phyloP scores from a whole-genome alignment of 2,329 filamentous ascomycete genomes.

The Alternaria arbusti region DNA sequence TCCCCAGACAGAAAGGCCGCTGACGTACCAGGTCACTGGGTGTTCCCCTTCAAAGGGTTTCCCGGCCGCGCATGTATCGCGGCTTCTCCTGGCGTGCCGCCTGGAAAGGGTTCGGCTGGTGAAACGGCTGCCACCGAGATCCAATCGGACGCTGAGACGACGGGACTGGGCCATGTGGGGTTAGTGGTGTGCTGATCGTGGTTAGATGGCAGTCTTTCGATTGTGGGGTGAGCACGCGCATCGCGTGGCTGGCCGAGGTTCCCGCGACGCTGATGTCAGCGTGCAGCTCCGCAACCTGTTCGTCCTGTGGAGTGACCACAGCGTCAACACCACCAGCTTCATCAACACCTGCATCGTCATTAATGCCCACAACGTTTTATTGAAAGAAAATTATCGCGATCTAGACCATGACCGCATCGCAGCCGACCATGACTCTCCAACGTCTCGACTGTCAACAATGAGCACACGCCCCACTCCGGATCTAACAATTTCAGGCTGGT shows the following conservation, averaged over 20 bases:
- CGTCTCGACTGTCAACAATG: neutral
- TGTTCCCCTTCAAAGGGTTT: slow-evolving; percentile 19
- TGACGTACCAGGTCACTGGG: slow-evolving; percentile 28
- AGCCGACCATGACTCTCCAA: slow-evolving; percentile 22
- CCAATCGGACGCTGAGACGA: slow-evolving; percentile 15
- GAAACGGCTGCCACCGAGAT: slow-evolving; percentile 25
- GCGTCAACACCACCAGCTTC: slow-evolving; percentile 3
- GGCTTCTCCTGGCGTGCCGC: slow-evolving; percentile 18
- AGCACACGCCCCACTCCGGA: slow-evolving; percentile 2
- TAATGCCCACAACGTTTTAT: neutral
- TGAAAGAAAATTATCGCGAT: neutral
- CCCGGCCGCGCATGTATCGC: slow-evolving; percentile 43
- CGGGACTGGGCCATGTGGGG: slow-evolving; percentile 16
- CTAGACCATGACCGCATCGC: slow-evolving; percentile 4
- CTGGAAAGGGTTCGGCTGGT: slow-evolving; percentile 18
- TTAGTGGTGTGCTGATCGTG: slow-evolving; percentile 23
- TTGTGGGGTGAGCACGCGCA: slow-evolving; percentile 25
- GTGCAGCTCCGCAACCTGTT: slow-evolving; percentile 7
- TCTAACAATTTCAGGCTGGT: neutral
- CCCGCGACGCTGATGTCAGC: slow-evolving; percentile 13
- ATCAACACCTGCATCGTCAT: slow-evolving; percentile 1
- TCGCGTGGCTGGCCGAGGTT: slow-evolving; percentile 17
- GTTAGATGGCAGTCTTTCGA: slow-evolving; percentile 21
- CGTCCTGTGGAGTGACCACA: slow-evolving; percentile 5
- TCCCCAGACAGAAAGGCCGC: slow-evolving; percentile 15